Percentiles rank a stretch among this genome's conserved stretches.
phyloP scores from a whole-genome alignment of 2,329 filamentous ascomycete genomes.

The Sclerotinia glacialis region DNA sequence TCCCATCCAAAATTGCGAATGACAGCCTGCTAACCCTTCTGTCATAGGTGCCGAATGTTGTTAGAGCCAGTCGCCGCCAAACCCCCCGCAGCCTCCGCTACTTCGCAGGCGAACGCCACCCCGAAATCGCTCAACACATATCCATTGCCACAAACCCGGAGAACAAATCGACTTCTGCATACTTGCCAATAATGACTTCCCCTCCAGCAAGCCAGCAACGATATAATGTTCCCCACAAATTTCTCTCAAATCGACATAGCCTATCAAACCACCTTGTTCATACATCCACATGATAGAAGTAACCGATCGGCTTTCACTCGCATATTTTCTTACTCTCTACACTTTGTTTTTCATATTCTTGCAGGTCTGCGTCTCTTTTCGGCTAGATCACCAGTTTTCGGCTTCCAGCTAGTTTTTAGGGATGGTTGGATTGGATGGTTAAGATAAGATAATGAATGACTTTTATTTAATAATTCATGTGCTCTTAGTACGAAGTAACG shows the following conservation, averaged over 20 bases:
- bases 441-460: slow-evolving; percentile 19
- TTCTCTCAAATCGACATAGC: not conserved
- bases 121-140: not conserved
- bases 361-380: slow-evolving; percentile 10
- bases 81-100: not conserved
- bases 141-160: not conserved
- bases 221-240: not conserved
- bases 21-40: not conserved
- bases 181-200: slow-evolving; percentile 5
- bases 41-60: slow-evolving; percentile 19
- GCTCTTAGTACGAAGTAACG: not conserved
- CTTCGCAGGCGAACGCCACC: not conserved
- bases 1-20: not conserved
- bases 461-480: slow-evolving; percentile 15
- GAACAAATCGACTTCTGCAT: not conserved
- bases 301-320: not conserved
- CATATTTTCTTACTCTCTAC: slow-evolving; percentile 11
- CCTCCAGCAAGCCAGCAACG: slow-evolving; percentile 6
- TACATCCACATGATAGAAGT: slow-evolving; percentile 1
- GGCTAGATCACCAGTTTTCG: slow-evolving; percentile 4
- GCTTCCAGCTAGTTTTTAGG: slow-evolving; percentile 14
- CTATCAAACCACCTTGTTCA: slow-evolving; percentile 1
- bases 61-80: not conserved
- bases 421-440: slow-evolving; percentile 14
- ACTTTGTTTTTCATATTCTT: not conserved